Evolutionary conservation across 208 protist species (phyloP), one percentile per base, ranked within the genome.

Genomic region (Crithidia fasciculata): DNA sequence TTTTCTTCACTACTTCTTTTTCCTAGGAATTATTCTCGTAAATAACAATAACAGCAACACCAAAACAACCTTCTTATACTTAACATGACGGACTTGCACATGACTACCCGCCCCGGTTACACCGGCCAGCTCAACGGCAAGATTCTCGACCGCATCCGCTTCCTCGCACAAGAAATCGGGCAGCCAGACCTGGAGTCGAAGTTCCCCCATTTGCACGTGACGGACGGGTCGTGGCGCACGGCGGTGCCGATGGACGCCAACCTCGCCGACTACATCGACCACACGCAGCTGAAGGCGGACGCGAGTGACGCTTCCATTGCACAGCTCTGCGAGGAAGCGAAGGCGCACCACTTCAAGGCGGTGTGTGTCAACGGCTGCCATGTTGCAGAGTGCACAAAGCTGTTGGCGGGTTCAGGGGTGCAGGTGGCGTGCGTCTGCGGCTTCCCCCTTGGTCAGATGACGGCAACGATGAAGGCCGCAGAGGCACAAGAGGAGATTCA

Each of bases 311-410:
- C 55, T 4, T 67, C 90, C 5, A 81, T 98, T 52, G 66, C 37
- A 45, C 73, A 95, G 61, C 85, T 99, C 5, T 98, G 96, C 72
- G 64, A 89, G 37, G 96, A 99, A 72, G 97, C 97, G 8, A 61
- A 67, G 10, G 18, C 78, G 55, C 41, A 98, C 71, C 72, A 91
- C 53, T 98, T 99, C 67, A 78, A 79, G 40, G 82, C 95, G 0
- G 96, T 99, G 9, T 98, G 97, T 74, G 95, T 99, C 0, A 98
- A 99, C 74, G 81, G 82, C 16, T 95, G 81, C 74, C 82, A 82
- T 45, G 95, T 97, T 39, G 64, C 75, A 1, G 45, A 76, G 18
- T 94, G 83, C 58, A 58, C 47, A 15, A 56, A 86, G 28, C 41
- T 76, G 62, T 71, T 98, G 47, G 47, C 66, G 8, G 85, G 72